Base-by-base conservation (phyloP, 768 basidiomycete species). In the Lactarius indigo region DNA sequence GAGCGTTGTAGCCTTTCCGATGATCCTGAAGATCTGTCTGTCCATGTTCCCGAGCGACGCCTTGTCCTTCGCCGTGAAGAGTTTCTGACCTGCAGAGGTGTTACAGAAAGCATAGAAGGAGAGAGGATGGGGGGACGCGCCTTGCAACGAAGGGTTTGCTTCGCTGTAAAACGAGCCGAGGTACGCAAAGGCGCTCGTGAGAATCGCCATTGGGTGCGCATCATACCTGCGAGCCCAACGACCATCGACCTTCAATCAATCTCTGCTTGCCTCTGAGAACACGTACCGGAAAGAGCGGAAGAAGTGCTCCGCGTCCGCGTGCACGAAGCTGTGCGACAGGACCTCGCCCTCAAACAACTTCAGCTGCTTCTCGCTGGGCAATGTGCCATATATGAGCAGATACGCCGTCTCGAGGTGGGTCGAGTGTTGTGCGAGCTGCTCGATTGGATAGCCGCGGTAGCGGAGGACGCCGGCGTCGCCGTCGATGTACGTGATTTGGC, bases 401-500 rank as follows among this genome's bases (percentile, higher is more conserved):
- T 96, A 95, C 8, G 92, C 86, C 20, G 84, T 83, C 75, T 96
- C 94, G 56, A 94, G 83, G 78, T 93, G 93, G 1, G 83, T 86
- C 0, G 91, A 93, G 64, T 87, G 83, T 33, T 85, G 79, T 0
- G 94, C 93, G 37, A 96, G 87, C 73, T 95, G 90, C 73, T 96
- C 94, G 70, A 96, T 96, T 18, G 94, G 94, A 74, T 94, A 95
- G 26, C 94, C 94, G 78, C 93, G 66, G 77, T 92, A 93, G 56
- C 91, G 87, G 66, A 92, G 76, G 59, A 92, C 84, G 81, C 65
- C 59, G 7, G 84, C 88, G 23, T 94, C 91, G 57, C 94, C 94
- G 73, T 96, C 94, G 69, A 96, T 96, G 71, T 88, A 96, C 0
- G 94, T 95, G 72, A 96, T 95, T 72, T 84, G 77, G 70, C 90